Evolutionary conservation across 192 early-diverging fungal species (phyloP).

Genomic region (Coemansia sp.): DNA sequence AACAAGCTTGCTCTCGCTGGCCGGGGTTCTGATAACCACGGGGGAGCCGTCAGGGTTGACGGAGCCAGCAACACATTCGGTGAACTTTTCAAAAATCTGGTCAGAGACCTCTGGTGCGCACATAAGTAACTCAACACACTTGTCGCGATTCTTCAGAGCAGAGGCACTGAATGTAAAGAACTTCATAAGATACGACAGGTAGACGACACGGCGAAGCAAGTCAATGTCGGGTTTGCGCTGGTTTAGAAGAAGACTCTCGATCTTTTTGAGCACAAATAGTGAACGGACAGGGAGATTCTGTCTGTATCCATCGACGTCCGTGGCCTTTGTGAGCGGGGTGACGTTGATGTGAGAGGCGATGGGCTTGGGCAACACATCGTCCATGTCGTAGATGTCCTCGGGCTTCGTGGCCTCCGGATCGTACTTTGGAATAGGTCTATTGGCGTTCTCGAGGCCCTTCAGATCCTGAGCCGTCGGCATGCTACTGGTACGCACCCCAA

Average conservation of each 20-base stretch:
- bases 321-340: conserved; percentile 55
- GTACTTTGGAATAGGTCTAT: conserved; percentile 77
- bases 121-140: conserved; percentile 46
- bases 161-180: conserved; percentile 57
- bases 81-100: conserved; percentile 64
- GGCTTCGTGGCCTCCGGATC: conserved; percentile 65
- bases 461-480: conserved; percentile 63
- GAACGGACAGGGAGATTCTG: conserved; percentile 24
- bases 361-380: conserved; percentile 66
- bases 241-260: conserved; percentile 23
- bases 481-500: conserved; percentile 64
- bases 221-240: conserved; percentile 32
- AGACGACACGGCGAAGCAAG: conserved; percentile 63
- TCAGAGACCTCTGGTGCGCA: conserved; percentile 58
- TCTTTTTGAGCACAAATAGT: conserved; percentile 38
- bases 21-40: conserved; percentile 57
- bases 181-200: conserved; percentile 76
- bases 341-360: conserved; percentile 69
- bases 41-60: conserved; percentile 51
- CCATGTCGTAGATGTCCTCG: conserved; percentile 80
- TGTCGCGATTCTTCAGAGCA: conserved; percentile 55
- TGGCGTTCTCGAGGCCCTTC: conserved; percentile 55
- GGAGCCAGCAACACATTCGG: conserved; percentile 59
- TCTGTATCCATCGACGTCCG: conserved; percentile 38
- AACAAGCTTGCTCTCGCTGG: conserved; percentile 72